Conservation (phyloP, 2,329 filamentous ascomycete species). For the Penicillium janthinellum region DNA sequence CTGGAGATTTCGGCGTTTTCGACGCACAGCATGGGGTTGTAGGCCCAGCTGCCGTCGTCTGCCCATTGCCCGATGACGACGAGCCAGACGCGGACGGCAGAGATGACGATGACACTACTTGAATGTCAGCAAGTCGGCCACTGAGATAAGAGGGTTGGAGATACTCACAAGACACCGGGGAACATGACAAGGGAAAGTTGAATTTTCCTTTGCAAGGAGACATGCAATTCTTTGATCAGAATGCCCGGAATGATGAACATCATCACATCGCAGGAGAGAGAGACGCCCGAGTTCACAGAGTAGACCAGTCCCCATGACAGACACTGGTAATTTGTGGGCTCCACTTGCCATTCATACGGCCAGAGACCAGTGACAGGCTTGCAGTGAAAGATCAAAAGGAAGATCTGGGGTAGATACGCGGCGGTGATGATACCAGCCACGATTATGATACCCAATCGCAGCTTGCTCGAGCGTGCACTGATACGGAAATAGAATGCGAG, state of each 20-base stretch:
- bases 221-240: constrained; percentile 51
- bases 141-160: too few relatives aligned
- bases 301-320: constrained; percentile 57
- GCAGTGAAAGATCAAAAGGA: constrained; percentile 57
- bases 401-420: constrained; percentile 52
- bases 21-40: constrained; percentile 54
- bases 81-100: constrained; percentile 50
- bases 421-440: constrained; percentile 41
- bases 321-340: constrained; percentile 46
- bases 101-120: constrained; percentile 53
- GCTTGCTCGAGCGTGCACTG: constrained; percentile 36
- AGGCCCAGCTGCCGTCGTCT: constrained; percentile 53
- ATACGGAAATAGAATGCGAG: constrained; percentile 56
- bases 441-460: constrained; percentile 26
- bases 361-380: constrained; percentile 54
- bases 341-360: constrained; percentile 54
- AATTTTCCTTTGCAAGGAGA: constrained; percentile 49
- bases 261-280: constrained; percentile 53
- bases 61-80: constrained; percentile 52
- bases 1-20: constrained; percentile 55
- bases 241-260: constrained; percentile 55
- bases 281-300: constrained; percentile 54
- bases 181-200: constrained; percentile 53
- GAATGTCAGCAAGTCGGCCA: constrained; percentile 4
- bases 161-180: constrained; percentile 51